Conservation (phyloP, 2,329 filamentous ascomycete genomes). For the Fonsecaea multimorphosa region DNA sequence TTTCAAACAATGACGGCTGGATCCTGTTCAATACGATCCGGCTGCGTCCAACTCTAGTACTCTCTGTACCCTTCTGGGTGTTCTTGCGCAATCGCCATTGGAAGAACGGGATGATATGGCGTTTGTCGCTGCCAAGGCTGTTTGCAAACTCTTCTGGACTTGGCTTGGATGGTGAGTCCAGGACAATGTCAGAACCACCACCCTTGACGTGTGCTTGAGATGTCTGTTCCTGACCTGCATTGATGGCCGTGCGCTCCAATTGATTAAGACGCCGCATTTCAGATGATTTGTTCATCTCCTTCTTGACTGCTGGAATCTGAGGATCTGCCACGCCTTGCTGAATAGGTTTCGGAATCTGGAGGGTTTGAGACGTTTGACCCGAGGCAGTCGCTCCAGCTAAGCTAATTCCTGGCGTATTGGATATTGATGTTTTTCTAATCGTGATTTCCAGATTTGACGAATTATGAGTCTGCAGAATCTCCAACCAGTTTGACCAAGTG, state of each 20-base stretch:
- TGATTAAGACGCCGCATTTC: background rate
- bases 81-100: background rate
- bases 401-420: background rate
- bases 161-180: background rate
- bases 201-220: background rate
- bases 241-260: background rate
- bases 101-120: background rate
- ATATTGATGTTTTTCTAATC: background rate
- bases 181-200: background rate
- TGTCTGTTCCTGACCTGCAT: background rate
- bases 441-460: background rate
- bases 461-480: background rate
- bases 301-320: background rate
- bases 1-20: background rate
- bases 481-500: background rate
- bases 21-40: background rate
- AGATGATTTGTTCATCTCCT: background rate
- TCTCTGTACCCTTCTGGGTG: background rate
- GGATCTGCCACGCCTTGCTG: background rate
- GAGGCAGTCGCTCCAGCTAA: background rate
- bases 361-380: background rate
- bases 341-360: background rate
- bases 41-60: background rate
- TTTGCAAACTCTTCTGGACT: constrained; percentile 1
- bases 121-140: background rate